phyloP scores from a whole-genome alignment of 2,329 filamentous ascomycete species.

The Trichoderma sp. region DNA sequence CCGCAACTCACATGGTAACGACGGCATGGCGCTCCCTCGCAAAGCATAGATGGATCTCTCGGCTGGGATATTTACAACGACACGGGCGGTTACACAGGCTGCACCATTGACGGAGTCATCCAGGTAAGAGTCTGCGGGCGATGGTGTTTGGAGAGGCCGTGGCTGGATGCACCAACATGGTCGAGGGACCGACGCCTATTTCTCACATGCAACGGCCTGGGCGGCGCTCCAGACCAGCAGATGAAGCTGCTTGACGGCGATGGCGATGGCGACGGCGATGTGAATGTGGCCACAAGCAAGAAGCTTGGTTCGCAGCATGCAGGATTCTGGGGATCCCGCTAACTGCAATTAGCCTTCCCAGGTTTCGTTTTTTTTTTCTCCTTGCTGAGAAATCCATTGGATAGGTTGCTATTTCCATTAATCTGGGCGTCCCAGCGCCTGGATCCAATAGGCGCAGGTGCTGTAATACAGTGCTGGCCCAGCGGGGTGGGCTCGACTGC shows the following conservation, averaged over 20 bases:
- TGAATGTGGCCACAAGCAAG: slow-evolving; percentile 5
- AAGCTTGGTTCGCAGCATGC: slow-evolving; percentile 1
- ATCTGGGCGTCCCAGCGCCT: too few relatives aligned
- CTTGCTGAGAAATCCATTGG: slow-evolving; percentile 18
- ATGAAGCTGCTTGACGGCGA: neutral
- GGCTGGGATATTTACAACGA: neutral
- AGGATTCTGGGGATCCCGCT: slow-evolving; percentile 1
- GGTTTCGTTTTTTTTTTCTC: too few relatives aligned
- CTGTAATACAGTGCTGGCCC: neutral
- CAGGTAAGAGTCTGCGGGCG: slow-evolving; percentile 32
- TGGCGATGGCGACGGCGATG: slow-evolving; percentile 23
- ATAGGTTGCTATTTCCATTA: too few relatives aligned
- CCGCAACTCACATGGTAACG: slow-evolving; percentile 49
- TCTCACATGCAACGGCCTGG: slow-evolving; percentile 30
- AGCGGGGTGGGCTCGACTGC: neutral
- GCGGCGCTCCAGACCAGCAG: neutral
- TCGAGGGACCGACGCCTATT: slow-evolving; percentile 28
- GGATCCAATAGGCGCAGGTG: too few relatives aligned
- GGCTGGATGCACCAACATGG: slow-evolving; percentile 42
- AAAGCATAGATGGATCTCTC: neutral
- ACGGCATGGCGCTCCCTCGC: slow-evolving; percentile 46
- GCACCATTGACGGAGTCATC: slow-evolving; percentile 20
- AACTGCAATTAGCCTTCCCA: neutral
- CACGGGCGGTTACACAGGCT: slow-evolving; percentile 12
- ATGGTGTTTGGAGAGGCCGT: slow-evolving; percentile 36